phyloP scores from a whole-genome alignment of 2,329 filamentous ascomycete species.

The Aureobasidium melanogenum region DNA sequence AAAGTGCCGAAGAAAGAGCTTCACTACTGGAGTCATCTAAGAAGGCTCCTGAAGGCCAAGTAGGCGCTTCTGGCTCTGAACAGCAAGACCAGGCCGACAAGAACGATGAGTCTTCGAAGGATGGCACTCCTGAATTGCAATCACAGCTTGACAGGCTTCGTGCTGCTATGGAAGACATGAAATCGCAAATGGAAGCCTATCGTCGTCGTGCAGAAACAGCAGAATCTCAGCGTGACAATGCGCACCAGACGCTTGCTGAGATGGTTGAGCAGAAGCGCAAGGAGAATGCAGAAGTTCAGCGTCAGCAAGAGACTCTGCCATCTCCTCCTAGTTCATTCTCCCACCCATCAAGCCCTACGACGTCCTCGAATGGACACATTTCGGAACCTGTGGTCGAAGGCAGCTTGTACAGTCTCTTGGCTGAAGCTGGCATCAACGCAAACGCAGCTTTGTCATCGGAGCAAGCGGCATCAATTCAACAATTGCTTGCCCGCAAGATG shows the following conservation, averaged over 20 bases:
- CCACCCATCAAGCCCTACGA: neutral
- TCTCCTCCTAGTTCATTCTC: neutral
- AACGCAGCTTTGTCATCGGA: neutral
- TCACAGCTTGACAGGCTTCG: slow-evolving; percentile 67
- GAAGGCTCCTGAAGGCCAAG: neutral
- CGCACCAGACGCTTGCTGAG: slow-evolving; percentile 68
- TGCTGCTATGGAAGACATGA: slow-evolving; percentile 71
- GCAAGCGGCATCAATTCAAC: slow-evolving; percentile 6
- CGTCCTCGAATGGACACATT: neutral
- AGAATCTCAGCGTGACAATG: slow-evolving; percentile 64
- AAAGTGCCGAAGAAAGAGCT: slow-evolving; percentile 75
- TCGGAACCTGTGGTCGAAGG: neutral
- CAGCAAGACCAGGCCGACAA: slow-evolving; percentile 25
- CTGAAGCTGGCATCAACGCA: slow-evolving; percentile 5
- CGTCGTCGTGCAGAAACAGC: slow-evolving; percentile 67
- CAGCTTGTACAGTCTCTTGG: neutral
- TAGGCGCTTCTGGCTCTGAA: slow-evolving; percentile 16
- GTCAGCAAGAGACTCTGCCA: neutral
- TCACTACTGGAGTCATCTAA: slow-evolving; percentile 51
- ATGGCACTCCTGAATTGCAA: slow-evolving; percentile 44
- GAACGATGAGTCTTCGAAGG: neutral
- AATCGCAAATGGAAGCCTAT: slow-evolving; percentile 69
- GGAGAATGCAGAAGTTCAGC: slow-evolving; percentile 7
- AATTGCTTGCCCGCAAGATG: slow-evolving; percentile 1
- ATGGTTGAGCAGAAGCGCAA: slow-evolving; percentile 74